These are phyloP conservation scores for Viola odorata DNA, from an alignment of 345 rosid genomes.

Conservation along the genomic window DNA sequence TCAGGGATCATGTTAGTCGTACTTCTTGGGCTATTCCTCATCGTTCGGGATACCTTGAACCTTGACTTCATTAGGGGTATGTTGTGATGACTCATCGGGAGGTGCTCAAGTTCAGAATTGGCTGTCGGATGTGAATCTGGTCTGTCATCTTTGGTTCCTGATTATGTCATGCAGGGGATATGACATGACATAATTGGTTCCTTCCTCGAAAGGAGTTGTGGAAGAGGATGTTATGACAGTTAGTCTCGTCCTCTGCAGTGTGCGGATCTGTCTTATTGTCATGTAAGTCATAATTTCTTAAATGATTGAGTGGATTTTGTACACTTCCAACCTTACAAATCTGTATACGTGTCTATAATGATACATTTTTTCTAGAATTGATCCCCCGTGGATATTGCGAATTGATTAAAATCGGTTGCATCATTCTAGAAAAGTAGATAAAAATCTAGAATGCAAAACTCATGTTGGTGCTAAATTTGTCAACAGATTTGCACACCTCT, in stretches of 20 bases:
- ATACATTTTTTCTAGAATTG: conserved; percentile 9
- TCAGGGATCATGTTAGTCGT: conserved; percentile 81
- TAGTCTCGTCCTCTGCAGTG: background rate
- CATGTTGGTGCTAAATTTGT: too few relatives aligned
- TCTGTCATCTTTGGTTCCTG: conserved; percentile 4
- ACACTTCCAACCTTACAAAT: conserved; percentile 6
- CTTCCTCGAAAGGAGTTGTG: conserved; percentile 9
- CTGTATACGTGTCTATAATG: conserved; percentile 5
- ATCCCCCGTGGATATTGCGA: background rate
- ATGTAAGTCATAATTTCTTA: conserved; percentile 18
- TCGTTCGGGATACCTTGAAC: conserved; percentile 81
- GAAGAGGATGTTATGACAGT: conserved; percentile 20
- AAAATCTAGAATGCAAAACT: too few relatives aligned
- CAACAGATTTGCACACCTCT: too few relatives aligned
- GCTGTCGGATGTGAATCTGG: background rate
- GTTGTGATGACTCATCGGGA: conserved; percentile 37
- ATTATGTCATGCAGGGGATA: conserved; percentile 7
- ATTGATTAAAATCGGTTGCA: too few relatives aligned
- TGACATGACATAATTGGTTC: conserved; percentile 4
- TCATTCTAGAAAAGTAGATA: too few relatives aligned
- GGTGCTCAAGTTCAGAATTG: conserved; percentile 6
- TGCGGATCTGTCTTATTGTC: conserved; percentile 9
- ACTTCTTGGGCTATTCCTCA: conserved; percentile 75
- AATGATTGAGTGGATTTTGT: conserved; percentile 3
- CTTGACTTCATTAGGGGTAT: conserved; percentile 74